phyloP scores from a whole-genome alignment of 1,284 basidiomycete species.

The Lentinus polychrous region DNA sequence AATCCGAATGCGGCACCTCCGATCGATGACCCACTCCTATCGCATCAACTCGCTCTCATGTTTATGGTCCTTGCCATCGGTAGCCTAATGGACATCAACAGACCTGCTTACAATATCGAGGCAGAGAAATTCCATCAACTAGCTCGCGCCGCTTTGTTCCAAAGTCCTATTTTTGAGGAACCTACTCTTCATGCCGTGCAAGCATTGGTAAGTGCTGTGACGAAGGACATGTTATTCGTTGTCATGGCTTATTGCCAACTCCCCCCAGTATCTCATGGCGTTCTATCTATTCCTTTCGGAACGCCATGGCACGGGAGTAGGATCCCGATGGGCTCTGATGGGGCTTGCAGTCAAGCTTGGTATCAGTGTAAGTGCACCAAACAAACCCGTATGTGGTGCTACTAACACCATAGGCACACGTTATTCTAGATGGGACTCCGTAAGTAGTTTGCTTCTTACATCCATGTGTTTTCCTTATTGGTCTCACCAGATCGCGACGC shows the following conservation, averaged over 20 bases:
- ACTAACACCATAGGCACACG: slow-evolving; percentile 1
- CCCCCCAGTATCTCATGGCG: slow-evolving; percentile 61
- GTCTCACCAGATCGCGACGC: slow-evolving; percentile 56
- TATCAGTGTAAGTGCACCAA: slow-evolving; percentile 54
- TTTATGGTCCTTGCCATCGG: slow-evolving; percentile 75
- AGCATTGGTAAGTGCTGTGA: slow-evolving; percentile 44
- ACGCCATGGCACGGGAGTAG: slow-evolving; percentile 63
- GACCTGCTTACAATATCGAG: slow-evolving; percentile 63
- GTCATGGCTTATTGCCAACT: neutral
- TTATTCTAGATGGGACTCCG: slow-evolving; percentile 60
- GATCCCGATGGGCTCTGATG: slow-evolving; percentile 73
- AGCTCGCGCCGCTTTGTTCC: slow-evolving; percentile 65
- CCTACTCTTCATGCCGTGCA: slow-evolving; percentile 70
- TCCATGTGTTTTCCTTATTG: slow-evolving; percentile 2
- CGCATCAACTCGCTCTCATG: slow-evolving; percentile 63
- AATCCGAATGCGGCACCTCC: slow-evolving; percentile 36
- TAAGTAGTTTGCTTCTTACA: slow-evolving; percentile 31
- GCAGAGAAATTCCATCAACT: slow-evolving; percentile 76
- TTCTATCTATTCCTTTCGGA: slow-evolving; percentile 72
- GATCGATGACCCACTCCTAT: slow-evolving; percentile 49
- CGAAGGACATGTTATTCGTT: neutral
- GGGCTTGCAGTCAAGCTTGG: slow-evolving; percentile 72
- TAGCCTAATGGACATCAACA: slow-evolving; percentile 57
- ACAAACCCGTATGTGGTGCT: neutral
- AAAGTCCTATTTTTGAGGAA: slow-evolving; percentile 64